Evolutionary conservation across 1,284 basidiomycete species (phyloP).

Genomic region (Ganoderma multipileum): DNA sequence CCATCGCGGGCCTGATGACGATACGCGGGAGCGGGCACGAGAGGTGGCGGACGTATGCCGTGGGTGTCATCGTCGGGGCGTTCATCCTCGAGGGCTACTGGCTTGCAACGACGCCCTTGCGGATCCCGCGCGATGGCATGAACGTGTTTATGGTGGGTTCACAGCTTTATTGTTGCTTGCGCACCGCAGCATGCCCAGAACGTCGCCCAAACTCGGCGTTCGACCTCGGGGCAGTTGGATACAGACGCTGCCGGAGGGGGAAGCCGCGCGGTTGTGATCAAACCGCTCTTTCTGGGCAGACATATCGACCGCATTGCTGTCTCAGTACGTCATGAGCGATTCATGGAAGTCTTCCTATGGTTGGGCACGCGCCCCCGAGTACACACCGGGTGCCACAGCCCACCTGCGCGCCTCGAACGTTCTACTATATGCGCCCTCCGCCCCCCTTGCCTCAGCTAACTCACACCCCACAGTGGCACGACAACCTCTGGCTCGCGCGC

Average conservation of each 20-base stretch:
- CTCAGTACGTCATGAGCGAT: too few relatives aligned
- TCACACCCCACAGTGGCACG: constrained; percentile 63
- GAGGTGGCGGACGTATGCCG: constrained; percentile 54
- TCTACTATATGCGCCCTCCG: background rate
- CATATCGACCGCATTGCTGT: too few relatives aligned
- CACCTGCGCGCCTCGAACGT: background rate
- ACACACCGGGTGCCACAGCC: too few relatives aligned
- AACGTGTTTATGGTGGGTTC: constrained; percentile 61
- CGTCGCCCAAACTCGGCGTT: background rate
- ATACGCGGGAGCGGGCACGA: constrained; percentile 47
- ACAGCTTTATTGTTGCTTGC: background rate
- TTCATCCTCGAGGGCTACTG: constrained; percentile 62
- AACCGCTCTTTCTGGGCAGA: too few relatives aligned
- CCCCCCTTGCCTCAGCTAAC: background rate
- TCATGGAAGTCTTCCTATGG: too few relatives aligned
- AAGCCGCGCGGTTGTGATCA: too few relatives aligned
- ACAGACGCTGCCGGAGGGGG: too few relatives aligned
- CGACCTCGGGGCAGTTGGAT: background rate
- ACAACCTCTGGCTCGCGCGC: constrained; percentile 59
- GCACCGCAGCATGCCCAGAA: background rate
- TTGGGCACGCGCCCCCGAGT: too few relatives aligned
- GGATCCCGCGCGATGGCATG: constrained; percentile 47
- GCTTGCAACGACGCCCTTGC: constrained; percentile 52
- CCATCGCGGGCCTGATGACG: constrained; percentile 60
- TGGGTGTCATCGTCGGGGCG: constrained; percentile 55